Evolutionary conservation across 1,284 basidiomycete species (phyloP), one percentile per base, ranked within the genome.

Genomic region (Macrocystidia cucumis): DNA sequence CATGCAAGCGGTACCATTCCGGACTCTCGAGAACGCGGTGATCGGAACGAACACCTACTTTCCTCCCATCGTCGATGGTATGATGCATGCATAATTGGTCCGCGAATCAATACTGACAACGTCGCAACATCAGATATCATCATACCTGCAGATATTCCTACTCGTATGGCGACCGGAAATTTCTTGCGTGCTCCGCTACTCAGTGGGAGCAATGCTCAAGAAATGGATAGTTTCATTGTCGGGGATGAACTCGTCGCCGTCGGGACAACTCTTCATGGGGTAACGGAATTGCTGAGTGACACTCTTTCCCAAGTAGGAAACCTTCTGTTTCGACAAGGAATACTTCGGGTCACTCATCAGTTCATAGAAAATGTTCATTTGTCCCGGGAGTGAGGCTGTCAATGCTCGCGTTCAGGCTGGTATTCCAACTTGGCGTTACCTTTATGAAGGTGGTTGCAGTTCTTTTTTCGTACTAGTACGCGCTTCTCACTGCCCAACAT

Each of bases 341-440:
- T 17, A 22, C n/a, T n/a, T n/a, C n/a, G n/a, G n/a, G n/a, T n/a
- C n/a, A n/a, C n/a, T n/a, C n/a, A n/a, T n/a, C n/a, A n/a, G n/a
- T n/a, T n/a, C n/a, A n/a, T 19, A 50, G 49, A 26, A 49, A 11
- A 32, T 20, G 4, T 54, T 51, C 29, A 55, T 51, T 16, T 60
- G 58, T 24, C 34, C 45, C 5, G 44, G 50, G 17, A 40, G 48
- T 13, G 29, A 39, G 2, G 43, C 53, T n/a, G 47, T 52, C 4
- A 34, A 39, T 0, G 41, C 44, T 22, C 46, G 57, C 16, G 17
- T 47, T 4, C 39, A 43, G 18, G 50, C 47, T 12, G 47, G 49
- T 29, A 51, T 57, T 9, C 47, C 48, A 6, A 54, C 54, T 1
- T 60, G 55, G 52, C 38, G 58, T 9, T 60, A 60, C 36, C 49